Evolutionary conservation across 1,284 basidiomycete species (phyloP).

Genomic region (Apiotrichum sp.): DNA sequence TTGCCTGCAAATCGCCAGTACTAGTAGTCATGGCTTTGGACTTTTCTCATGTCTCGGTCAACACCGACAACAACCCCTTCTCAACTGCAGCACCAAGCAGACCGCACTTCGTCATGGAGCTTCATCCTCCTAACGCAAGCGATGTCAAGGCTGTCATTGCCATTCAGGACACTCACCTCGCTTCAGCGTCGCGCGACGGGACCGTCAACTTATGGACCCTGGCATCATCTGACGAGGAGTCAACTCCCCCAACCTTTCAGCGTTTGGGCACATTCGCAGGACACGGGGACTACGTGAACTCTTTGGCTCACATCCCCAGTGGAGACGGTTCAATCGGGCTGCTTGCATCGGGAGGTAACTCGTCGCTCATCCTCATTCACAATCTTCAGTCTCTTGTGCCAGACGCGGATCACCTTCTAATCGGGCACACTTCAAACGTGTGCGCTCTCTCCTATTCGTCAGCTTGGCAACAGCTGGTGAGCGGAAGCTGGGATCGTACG

Average conservation of each 20-base stretch:
- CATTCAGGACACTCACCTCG: slow-evolving; percentile 17
- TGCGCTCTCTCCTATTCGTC: slow-evolving; percentile 25
- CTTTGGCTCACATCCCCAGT: slow-evolving; percentile 24
- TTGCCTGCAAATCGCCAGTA: too few relatives aligned
- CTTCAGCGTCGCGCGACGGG: slow-evolving; percentile 29
- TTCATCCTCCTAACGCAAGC: slow-evolving; percentile 18
- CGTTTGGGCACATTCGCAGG: slow-evolving; percentile 23
- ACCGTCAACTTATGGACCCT: slow-evolving; percentile 29
- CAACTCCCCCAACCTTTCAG: slow-evolving; percentile 3
- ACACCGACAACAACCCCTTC: too few relatives aligned
- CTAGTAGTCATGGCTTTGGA: too few relatives aligned
- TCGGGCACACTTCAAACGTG: slow-evolving; percentile 33
- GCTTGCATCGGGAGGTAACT: slow-evolving; percentile 35
- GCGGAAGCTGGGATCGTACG: slow-evolving; percentile 36
- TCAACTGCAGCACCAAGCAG: too few relatives aligned
- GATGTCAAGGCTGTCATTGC: slow-evolving; percentile 34
- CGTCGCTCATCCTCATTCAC: slow-evolving; percentile 33
- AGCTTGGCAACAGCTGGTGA: slow-evolving; percentile 22
- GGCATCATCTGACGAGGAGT: too few relatives aligned
- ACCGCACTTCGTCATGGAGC: slow-evolving; percentile 8
- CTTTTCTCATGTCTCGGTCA: too few relatives aligned
- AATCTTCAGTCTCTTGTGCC: slow-evolving; percentile 16
- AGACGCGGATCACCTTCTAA: slow-evolving; percentile 20
- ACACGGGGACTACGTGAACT: slow-evolving; percentile 38
- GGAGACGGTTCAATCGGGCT: slow-evolving; percentile 7